Percentiles rank a stretch among this genome's conserved stretches.
phyloP scores from a whole-genome alignment of 2,329 filamentous ascomycete genomes.

The Thielaviopsis euricoi region DNA sequence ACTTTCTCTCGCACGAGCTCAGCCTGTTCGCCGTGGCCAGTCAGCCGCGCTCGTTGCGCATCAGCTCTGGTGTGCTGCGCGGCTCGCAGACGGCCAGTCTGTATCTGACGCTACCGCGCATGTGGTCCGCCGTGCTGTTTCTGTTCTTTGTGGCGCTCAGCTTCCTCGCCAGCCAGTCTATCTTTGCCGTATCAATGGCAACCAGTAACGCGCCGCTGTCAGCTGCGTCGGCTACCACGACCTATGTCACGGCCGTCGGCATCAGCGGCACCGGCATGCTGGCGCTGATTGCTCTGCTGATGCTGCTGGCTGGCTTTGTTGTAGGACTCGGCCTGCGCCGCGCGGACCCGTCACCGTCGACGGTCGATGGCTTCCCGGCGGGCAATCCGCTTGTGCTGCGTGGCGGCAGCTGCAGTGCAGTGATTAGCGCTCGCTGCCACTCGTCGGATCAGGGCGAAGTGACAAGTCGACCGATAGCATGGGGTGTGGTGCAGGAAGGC shows the following conservation, averaged over 20 bases:
- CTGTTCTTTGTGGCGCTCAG: constrained; percentile 26
- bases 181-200: constrained; percentile 22
- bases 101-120: constrained; percentile 32
- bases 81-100: constrained; percentile 31
- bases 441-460: constrained; percentile 18
- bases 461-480: constrained; percentile 22
- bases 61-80: constrained; percentile 27
- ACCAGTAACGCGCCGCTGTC: constrained; percentile 13
- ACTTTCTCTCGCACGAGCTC: constrained; percentile 34
- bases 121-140: constrained; percentile 28
- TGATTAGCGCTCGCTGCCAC: constrained; percentile 34
- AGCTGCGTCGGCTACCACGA: constrained; percentile 2
- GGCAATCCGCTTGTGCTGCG: constrained; percentile 33
- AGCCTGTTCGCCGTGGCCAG: constrained; percentile 24
- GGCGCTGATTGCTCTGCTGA: constrained; percentile 24
- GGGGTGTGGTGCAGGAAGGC: constrained; percentile 29
- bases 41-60: constrained; percentile 22
- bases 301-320: constrained; percentile 20
- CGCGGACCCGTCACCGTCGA: constrained; percentile 21
- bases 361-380: constrained; percentile 20
- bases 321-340: constrained; percentile 25
- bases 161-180: constrained; percentile 29
- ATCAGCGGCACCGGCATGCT: constrained; percentile 28
- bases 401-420: constrained; percentile 33
- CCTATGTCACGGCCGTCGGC: constrained; percentile 21